Evolutionary conservation across 495 filamentous ascomycete genomes (phyloP).

Genomic region (Aspergillus sclerotioniger): DNA sequence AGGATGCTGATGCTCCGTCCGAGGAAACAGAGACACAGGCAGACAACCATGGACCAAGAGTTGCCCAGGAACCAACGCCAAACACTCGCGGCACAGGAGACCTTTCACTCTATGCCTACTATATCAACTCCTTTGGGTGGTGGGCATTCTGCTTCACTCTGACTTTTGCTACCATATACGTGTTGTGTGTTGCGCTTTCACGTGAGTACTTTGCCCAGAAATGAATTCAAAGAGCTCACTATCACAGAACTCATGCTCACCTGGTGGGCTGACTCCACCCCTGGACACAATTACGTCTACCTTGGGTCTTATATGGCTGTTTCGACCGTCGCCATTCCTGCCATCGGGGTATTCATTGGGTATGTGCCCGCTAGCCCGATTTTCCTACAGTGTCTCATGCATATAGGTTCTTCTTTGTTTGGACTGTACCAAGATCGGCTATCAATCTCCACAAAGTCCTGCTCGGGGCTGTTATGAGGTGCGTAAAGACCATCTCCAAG

Average conservation of each 20-base stretch:
- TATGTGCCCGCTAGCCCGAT: not conserved
- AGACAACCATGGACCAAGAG: too few species aligned
- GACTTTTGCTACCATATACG: not conserved
- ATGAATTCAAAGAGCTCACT: too few species aligned
- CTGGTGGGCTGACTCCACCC: not conserved
- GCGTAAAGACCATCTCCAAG: not conserved
- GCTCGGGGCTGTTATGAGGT: not conserved
- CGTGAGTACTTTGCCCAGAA: not conserved
- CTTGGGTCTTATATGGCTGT: too few species aligned
- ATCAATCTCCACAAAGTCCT: not conserved
- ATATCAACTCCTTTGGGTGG: not conserved
- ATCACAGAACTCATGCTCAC: not conserved
- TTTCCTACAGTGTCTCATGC: not conserved
- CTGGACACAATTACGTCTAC: too few species aligned
- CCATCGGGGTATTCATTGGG: not conserved
- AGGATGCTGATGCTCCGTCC: too few species aligned
- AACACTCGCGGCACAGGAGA: not conserved
- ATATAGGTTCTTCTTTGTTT: not conserved
- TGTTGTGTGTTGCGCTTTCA: not conserved
- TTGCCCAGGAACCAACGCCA: too few species aligned
- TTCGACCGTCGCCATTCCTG: too few species aligned
- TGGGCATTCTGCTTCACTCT: not conserved
- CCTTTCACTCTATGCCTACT: not conserved
- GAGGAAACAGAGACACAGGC: too few species aligned
- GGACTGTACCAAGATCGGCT: not conserved